Evolutionary conservation across 306 rosid genomes (phyloP).

Genomic region (Spatholobus suberectus): DNA sequence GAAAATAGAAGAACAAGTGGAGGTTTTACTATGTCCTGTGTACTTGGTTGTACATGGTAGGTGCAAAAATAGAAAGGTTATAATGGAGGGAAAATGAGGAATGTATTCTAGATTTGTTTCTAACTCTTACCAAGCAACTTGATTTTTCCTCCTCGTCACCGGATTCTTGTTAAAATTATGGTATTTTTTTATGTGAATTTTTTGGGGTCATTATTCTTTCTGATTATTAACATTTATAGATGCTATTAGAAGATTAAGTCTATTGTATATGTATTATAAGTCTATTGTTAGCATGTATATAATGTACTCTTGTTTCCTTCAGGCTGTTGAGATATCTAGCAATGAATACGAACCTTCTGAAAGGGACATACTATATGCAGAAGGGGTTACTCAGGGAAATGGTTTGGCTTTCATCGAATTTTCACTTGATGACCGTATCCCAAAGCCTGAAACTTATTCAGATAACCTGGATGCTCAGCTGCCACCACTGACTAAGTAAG

Average conservation of each 20-base stretch:
- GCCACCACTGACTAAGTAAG: slow-evolving; percentile 81
- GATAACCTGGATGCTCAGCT: slow-evolving; percentile 85
- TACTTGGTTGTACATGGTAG: neutral
- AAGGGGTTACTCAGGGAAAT: slow-evolving; percentile 97
- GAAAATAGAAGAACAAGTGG: neutral
- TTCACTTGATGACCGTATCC: slow-evolving; percentile 88
- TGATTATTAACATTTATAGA: neutral
- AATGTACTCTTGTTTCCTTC: slow-evolving; percentile 40
- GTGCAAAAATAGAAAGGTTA: neutral
- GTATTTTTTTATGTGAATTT: neutral
- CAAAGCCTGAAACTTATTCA: slow-evolving; percentile 78
- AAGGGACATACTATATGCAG: slow-evolving; percentile 90
- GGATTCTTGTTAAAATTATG: neutral
- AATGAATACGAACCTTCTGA: slow-evolving; percentile 97
- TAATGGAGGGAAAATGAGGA: neutral
- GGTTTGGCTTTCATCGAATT: slow-evolving; percentile 97
- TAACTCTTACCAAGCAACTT: neutral
- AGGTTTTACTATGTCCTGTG: neutral
- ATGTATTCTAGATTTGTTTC: neutral
- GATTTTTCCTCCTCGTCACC: neutral
- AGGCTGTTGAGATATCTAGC: slow-evolving; percentile 98
- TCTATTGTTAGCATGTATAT: slow-evolving; percentile 1
- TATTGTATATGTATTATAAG: neutral
- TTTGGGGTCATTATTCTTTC: slow-evolving; percentile 2
- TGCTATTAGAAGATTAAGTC: neutral